These are phyloP conservation scores for Nakaseomyces kungkrabaensis DNA, from an alignment of 1,139 yeast species.

Conservation along the genomic window DNA sequence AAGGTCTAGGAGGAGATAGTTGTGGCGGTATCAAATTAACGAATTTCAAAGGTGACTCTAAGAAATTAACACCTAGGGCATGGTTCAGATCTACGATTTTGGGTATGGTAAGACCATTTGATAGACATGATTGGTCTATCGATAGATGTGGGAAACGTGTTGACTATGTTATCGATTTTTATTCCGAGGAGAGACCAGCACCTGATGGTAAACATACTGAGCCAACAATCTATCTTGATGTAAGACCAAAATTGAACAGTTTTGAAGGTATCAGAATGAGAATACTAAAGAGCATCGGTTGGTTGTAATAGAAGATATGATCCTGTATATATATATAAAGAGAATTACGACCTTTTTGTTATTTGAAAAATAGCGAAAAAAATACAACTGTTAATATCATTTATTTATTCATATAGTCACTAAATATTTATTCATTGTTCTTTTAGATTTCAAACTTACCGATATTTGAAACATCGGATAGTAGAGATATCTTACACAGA, in stretches of 20 bases:
- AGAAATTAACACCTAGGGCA: constrained; percentile 82
- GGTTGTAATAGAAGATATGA: constrained; percentile 9
- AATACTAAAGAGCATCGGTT: constrained; percentile 48
- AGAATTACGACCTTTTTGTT: neutral
- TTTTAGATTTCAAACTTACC: neutral
- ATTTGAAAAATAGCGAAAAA: neutral
- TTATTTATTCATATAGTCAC: neutral
- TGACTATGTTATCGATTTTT: constrained; percentile 90
- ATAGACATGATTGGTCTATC: constrained; percentile 93
- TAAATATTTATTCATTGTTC: neutral
- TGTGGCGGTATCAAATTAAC: constrained; percentile 86
- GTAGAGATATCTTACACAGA: too few relatives aligned
- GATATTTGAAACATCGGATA: too few relatives aligned
- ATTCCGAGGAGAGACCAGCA: constrained; percentile 37
- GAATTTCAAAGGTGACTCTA: constrained; percentile 81
- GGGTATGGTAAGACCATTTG: constrained; percentile 76
- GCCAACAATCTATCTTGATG: constrained; percentile 73
- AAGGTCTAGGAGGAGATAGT: constrained; percentile 44
- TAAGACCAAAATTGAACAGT: constrained; percentile 77
- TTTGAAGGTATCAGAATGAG: constrained; percentile 74
- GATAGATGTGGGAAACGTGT: constrained; percentile 75
- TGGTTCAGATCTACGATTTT: constrained; percentile 51
- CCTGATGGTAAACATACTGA: constrained; percentile 36
- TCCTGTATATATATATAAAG: neutral
- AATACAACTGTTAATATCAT: neutral